Conservation (phyloP, 306 rosid species). For the Pterocarpus santalinus region DNA sequence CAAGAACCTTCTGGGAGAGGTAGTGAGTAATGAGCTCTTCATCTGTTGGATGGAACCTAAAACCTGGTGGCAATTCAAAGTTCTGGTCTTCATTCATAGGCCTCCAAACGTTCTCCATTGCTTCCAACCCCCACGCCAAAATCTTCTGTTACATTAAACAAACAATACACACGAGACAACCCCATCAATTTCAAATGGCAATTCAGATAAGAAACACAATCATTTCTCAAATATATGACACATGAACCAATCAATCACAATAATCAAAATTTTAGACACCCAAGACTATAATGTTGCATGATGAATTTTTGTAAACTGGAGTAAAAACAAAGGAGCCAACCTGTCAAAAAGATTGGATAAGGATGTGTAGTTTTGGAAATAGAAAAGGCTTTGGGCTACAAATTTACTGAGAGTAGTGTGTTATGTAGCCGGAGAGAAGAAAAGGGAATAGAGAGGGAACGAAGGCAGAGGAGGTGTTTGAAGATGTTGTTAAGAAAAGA, state of each 20-base stretch:
- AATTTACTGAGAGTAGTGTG: slow-evolving; percentile 29
- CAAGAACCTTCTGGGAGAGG: slow-evolving; percentile 72
- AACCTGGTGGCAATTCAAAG: slow-evolving; percentile 84
- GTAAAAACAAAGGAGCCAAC: slow-evolving; percentile 4
- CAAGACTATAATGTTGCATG: background rate
- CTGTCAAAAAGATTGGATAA: slow-evolving; percentile 16
- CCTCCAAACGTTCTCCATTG: slow-evolving; percentile 58
- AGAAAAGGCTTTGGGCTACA: background rate
- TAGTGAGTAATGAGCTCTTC: slow-evolving; percentile 88
- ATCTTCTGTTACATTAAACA: slow-evolving; percentile 37
- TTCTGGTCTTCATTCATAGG: slow-evolving; percentile 48
- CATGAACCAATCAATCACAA: slow-evolving; percentile 5
- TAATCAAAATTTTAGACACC: background rate
- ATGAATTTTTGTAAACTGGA: background rate
- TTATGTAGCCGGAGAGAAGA: slow-evolving; percentile 29
- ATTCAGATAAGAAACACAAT: slow-evolving; percentile 13
- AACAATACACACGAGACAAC: background rate
- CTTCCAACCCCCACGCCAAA: slow-evolving; percentile 33
- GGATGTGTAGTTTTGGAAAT: background rate
- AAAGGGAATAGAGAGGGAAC: background rate
- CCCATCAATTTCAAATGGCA: background rate
- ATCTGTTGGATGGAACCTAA: slow-evolving; percentile 92
- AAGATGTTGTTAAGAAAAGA: slow-evolving; percentile 49
- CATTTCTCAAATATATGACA: background rate
- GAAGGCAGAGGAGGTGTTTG: slow-evolving; percentile 38